phyloP scores from a whole-genome alignment of 805 yeast genomes.

The Zygosaccharomyces pseudorouxii region DNA sequence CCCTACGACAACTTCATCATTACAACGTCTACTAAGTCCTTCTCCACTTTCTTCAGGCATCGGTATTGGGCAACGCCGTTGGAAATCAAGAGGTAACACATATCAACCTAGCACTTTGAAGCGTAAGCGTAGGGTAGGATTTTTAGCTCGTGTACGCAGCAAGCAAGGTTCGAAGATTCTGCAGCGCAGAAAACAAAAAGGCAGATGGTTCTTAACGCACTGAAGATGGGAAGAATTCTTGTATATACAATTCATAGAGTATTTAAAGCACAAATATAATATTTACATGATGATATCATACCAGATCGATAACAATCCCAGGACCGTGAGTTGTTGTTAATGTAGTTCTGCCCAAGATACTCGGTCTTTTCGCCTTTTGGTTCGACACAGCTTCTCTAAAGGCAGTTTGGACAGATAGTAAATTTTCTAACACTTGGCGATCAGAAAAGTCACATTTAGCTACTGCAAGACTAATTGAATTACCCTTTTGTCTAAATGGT shows the following conservation, averaged over 20 bases:
- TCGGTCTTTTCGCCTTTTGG: constrained; percentile 64
- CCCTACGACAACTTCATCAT: constrained; percentile 16
- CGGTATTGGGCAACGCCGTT: constrained; percentile 42
- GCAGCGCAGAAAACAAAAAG: constrained; percentile 75
- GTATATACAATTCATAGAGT: constrained; percentile 4
- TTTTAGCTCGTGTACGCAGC: constrained; percentile 74
- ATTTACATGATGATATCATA: constrained; percentile 13
- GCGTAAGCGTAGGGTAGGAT: constrained; percentile 87
- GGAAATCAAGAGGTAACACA: constrained; percentile 90
- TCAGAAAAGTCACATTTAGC: constrained; percentile 78
- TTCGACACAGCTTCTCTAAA: constrained; percentile 48
- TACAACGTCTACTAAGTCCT: constrained; percentile 4
- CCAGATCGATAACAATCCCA: constrained; percentile 59
- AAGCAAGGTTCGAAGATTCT: constrained; percentile 74
- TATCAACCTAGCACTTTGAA: constrained; percentile 90
- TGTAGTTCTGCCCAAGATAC: constrained; percentile 62
- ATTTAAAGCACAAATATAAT: background rate
- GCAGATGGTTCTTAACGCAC: constrained; percentile 89
- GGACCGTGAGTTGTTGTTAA: constrained; percentile 76
- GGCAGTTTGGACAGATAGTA: constrained; percentile 61
- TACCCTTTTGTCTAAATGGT: constrained; percentile 71
- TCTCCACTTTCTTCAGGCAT: constrained; percentile 7
- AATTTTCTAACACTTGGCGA: constrained; percentile 65
- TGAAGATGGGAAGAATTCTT: constrained; percentile 32
- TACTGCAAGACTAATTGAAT: constrained; percentile 58